Evolutionary conservation across 2,329 filamentous ascomycete genomes (phyloP), one percentile per base, ranked within the genome.

Genomic region (Cytospora leucostoma): DNA sequence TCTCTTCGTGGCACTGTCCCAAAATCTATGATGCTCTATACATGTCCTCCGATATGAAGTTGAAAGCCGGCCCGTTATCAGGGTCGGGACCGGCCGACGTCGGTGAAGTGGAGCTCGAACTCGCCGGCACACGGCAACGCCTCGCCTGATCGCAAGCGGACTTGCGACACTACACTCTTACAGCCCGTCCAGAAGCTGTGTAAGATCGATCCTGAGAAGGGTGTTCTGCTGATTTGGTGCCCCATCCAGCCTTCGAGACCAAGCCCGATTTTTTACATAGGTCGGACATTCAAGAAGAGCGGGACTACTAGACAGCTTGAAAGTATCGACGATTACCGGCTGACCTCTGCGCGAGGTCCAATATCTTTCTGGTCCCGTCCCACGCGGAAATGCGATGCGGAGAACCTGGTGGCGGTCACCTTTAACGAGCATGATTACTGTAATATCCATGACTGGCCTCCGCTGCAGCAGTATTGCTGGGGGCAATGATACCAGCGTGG

Each of bases 81-180:
- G 44, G 32, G 56, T 34, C 58, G 58, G 58, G 38, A 51, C 58
- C 58, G 58, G 58, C 58, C 58, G 58, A 34, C 33, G 33, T 34
- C 56, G 56, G 44, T 21, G 21, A 35, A 47, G 32, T 27, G 56
- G 40, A 15, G 32, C 44, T 3, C 40, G 21, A n/a, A n/a, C 21
- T 47, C 21, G 44, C 44, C 44, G 44, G 44, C 44, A 11, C n/a
- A 47, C n/a, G n/a, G 44, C 44, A 19, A 3, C 44, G 44, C n/a
- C 44, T 21, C 6, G 17, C n/a, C 19, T 19, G n/a, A n/a, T 12
- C n/a, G n/a, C 38, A 44, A 15, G 15, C 4, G 27, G 38, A 44
- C 38, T 5, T 38, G 12, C 38, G 15, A n/a, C 5, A 44, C 17
- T 47, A n/a, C 5, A 44, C 17, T 47, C 17, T 19, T 47, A 10